Conservation (phyloP, 768 basidiomycete species). For the Tubosaeta sp. region DNA sequence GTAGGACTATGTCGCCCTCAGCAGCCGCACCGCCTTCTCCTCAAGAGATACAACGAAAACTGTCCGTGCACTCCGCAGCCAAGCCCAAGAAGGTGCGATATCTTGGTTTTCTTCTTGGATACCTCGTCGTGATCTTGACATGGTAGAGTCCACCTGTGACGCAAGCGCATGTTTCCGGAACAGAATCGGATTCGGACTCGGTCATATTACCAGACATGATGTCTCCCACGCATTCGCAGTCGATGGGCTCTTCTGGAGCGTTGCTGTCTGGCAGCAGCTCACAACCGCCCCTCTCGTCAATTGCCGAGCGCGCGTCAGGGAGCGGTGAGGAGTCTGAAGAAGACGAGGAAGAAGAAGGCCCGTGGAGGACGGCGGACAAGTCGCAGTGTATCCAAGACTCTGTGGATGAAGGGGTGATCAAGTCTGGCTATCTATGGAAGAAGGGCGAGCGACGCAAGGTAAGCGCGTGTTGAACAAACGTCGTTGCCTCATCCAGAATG, state of each 20-base stretch:
- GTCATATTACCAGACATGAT: slow-evolving; percentile 52
- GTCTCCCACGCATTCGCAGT: slow-evolving; percentile 33
- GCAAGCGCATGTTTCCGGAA: slow-evolving; percentile 53
- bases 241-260: slow-evolving; percentile 30
- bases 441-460: slow-evolving; percentile 98
- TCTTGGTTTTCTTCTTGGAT: background rate
- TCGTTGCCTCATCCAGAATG: slow-evolving; percentile 4
- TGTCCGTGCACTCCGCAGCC: slow-evolving; percentile 67
- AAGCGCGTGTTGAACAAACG: slow-evolving; percentile 17
- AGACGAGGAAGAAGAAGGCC: slow-evolving; percentile 61
- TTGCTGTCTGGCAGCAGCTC: slow-evolving; percentile 30
- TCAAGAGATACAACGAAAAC: slow-evolving; percentile 82
- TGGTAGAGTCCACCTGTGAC: slow-evolving; percentile 28
- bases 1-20: slow-evolving; percentile 25
- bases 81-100: slow-evolving; percentile 45
- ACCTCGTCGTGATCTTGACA: slow-evolving; percentile 15
- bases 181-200: slow-evolving; percentile 86
- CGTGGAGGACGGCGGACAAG: slow-evolving; percentile 54
- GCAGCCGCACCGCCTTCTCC: slow-evolving; percentile 64
- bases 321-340: slow-evolving; percentile 80
- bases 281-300: slow-evolving; percentile 63
- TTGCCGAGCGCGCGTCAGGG: slow-evolving; percentile 66
- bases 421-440: slow-evolving; percentile 94
- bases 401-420: slow-evolving; percentile 69
- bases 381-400: slow-evolving; percentile 43